Evolutionary conservation across 345 rosid genomes (phyloP).

Genomic region (Pugionium cornutum): DNA sequence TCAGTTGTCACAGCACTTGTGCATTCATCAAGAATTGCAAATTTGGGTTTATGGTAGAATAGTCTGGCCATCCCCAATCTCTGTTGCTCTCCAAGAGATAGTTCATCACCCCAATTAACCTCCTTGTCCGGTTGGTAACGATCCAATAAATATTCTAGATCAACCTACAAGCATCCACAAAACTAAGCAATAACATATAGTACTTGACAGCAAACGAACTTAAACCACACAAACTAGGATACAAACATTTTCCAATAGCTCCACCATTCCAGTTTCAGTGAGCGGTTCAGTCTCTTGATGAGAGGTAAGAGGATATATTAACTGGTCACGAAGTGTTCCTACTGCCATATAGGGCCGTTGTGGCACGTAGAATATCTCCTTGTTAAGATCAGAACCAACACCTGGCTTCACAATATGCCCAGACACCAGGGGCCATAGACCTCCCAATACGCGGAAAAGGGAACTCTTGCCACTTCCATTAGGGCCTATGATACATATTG

Average conservation of each 20-base stretch:
- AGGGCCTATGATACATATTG: slow-evolving; percentile 66
- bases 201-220: slow-evolving; percentile 20
- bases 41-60: slow-evolving; percentile 95
- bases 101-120: slow-evolving; percentile 96
- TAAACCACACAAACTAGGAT: slow-evolving; percentile 24
- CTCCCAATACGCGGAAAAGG: slow-evolving; percentile 97
- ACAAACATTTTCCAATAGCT: slow-evolving; percentile 84
- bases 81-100: slow-evolving; percentile 98
- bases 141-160: slow-evolving; percentile 85
- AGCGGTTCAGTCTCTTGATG: slow-evolving; percentile 72
- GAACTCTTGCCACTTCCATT: slow-evolving; percentile 99
- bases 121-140: slow-evolving; percentile 89
- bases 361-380: slow-evolving; percentile 97
- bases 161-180: slow-evolving; percentile 60
- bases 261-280: slow-evolving; percentile 75
- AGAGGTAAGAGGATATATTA: slow-evolving; percentile 91
- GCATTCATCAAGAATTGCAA: slow-evolving; percentile 99
- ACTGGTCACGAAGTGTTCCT: slow-evolving; percentile 95
- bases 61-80: slow-evolving; percentile 98
- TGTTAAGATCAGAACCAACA: slow-evolving; percentile 96
- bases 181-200: slow-evolving; percentile 3
- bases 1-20: slow-evolving; percentile 99
- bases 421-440: slow-evolving; percentile 94
- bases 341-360: slow-evolving; percentile 99
- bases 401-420: slow-evolving; percentile 98